Evolutionary conservation across 2,329 filamentous ascomycete species (phyloP).

Genomic region (Purpureocillium takamizusanense): DNA sequence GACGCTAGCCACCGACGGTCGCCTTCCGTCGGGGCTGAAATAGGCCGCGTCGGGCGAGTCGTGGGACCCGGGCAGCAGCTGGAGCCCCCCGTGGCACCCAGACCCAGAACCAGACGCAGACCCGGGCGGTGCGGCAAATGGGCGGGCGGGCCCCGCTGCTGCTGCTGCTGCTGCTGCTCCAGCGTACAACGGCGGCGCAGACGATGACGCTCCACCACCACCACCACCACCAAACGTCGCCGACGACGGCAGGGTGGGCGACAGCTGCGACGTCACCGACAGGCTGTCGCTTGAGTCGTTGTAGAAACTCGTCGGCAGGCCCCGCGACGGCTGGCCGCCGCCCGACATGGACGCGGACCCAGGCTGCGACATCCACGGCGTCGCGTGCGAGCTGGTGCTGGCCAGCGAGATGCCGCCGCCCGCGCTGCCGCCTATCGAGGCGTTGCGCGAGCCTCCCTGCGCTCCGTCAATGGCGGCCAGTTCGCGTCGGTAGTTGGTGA

Average conservation of each 20-base stretch:
- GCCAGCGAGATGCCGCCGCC: conserved; percentile 36
- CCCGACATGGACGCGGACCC: too few species aligned
- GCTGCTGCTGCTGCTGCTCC: not conserved
- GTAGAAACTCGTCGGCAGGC: conserved; percentile 53
- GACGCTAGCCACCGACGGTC: conserved; percentile 82
- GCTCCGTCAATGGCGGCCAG: conserved; percentile 58
- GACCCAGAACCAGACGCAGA: too few species aligned
- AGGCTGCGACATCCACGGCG: conserved; percentile 48
- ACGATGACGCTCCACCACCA: conserved; percentile 23
- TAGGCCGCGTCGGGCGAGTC: conserved; percentile 54
- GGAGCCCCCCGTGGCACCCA: too few species aligned
- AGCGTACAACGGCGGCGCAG: not conserved
- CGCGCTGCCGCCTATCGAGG: conserved; percentile 16
- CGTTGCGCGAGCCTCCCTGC: conserved; percentile 22
- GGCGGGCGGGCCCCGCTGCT: too few species aligned
- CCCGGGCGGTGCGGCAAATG: too few species aligned
- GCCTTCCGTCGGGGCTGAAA: conserved; percentile 57
- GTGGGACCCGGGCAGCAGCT: conserved; percentile 24
- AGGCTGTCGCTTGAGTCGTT: conserved; percentile 68
- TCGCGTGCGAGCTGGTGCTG: conserved; percentile 35
- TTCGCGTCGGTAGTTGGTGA: conserved; percentile 64
- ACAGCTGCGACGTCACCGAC: conserved; percentile 54
- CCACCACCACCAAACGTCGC: conserved; percentile 11
- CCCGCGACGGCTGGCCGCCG: conserved; percentile 21
- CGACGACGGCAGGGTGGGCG: conserved; percentile 54